A percentile compares a stretch with the other conserved stretches of the same genome.
Evolutionary conservation across 805 yeast species (phyloP).

Genomic region (Pichia ethanolica): DNA sequence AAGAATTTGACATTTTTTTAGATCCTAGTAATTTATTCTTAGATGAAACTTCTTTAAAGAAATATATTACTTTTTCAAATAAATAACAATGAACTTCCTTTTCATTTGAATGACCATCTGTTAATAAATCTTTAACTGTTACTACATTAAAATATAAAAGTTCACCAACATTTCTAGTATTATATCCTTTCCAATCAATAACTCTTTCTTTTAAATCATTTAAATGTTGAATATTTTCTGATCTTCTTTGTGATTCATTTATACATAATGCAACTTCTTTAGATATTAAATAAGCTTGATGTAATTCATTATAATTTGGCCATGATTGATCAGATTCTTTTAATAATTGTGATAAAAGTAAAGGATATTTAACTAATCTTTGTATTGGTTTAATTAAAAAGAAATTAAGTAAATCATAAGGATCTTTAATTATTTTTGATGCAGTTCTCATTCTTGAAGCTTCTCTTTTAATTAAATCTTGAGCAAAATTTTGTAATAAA

Average conservation of each 20-base stretch:
- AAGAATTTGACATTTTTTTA: constrained; percentile 42
- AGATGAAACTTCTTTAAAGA: constrained; percentile 52
- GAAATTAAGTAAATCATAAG: constrained; percentile 83
- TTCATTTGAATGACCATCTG: constrained; percentile 54
- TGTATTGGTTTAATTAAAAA: constrained; percentile 92
- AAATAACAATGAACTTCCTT: constrained; percentile 84
- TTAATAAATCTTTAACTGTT: constrained; percentile 50
- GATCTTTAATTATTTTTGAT: constrained; percentile 63
- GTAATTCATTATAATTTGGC: constrained; percentile 58
- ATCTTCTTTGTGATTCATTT: constrained; percentile 88
- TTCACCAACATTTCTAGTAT: constrained; percentile 74
- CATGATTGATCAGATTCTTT: constrained; percentile 50
- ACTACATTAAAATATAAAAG: constrained; percentile 68
- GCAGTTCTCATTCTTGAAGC: constrained; percentile 47
- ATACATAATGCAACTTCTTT: constrained; percentile 81
- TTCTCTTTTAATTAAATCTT: constrained; percentile 67
- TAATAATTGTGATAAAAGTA: constrained; percentile 66
- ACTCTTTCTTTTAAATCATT: constrained; percentile 68
- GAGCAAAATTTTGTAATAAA: constrained; percentile 79
- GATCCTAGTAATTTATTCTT: constrained; percentile 42
- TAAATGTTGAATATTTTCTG: constrained; percentile 73
- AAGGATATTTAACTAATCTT: constrained; percentile 90
- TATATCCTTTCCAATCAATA: constrained; percentile 88
- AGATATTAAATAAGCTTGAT: constrained; percentile 62
- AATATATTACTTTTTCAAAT: constrained; percentile 60